Evolutionary conservation across 73 alveolate genomes (phyloP).

Genomic region (Diophrys sp.): DNA sequence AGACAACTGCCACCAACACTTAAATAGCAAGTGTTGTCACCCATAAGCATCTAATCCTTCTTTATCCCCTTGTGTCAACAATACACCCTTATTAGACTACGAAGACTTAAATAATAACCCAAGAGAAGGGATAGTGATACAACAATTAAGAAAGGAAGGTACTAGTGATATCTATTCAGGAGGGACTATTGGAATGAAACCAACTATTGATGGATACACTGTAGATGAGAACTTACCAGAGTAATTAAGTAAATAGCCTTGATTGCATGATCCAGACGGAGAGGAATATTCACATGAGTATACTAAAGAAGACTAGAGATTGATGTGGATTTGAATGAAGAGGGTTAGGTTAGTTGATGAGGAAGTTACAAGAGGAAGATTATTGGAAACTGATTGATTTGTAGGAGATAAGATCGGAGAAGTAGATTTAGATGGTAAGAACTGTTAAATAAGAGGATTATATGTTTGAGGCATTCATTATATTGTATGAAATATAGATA

Average conservation of each 20-base stretch:
- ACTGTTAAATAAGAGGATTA: conserved; percentile 75
- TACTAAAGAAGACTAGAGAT: background rate
- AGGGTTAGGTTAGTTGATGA: too few relatives aligned
- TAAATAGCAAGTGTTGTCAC: too few relatives aligned
- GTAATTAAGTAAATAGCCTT: background rate
- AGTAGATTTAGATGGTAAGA: conserved; percentile 85
- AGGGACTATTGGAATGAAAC: conserved; percentile 71
- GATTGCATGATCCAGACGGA: conserved; percentile 1
- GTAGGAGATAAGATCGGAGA: conserved; percentile 67
- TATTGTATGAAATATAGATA: conserved; percentile 94
- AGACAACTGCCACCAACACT: too few relatives aligned
- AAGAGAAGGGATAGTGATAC: too few relatives aligned
- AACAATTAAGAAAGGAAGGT: conserved; percentile 41
- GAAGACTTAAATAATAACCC: too few relatives aligned
- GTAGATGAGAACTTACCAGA: conserved; percentile 6
- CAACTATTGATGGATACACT: conserved; percentile 47
- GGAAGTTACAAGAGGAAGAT: background rate
- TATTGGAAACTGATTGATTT: conserved; percentile 80
- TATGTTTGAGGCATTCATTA: conserved; percentile 86
- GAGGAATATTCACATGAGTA: background rate
- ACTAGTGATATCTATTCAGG: conserved; percentile 64
- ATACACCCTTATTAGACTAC: too few relatives aligned
- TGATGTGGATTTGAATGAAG: too few relatives aligned
- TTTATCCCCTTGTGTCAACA: too few relatives aligned
- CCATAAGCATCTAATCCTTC: too few relatives aligned